phyloP scores from a whole-genome alignment of 345 rosid species.

The Euphorbia lathyris region DNA sequence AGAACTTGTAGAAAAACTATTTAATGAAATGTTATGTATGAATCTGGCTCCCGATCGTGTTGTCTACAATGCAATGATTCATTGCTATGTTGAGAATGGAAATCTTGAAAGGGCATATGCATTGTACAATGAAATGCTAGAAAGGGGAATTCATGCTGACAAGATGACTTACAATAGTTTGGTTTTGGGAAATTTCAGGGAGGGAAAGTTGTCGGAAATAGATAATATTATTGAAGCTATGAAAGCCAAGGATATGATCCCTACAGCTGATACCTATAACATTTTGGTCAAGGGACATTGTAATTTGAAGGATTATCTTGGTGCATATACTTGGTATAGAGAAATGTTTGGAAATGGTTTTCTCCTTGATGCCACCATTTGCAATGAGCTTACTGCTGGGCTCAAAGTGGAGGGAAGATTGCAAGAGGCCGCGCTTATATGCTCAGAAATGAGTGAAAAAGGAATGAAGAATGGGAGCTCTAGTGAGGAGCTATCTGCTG shows the following conservation, averaged over 20 bases:
- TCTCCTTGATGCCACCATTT: constrained; percentile 28
- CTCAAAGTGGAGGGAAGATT: constrained; percentile 54
- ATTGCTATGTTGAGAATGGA: constrained; percentile 47
- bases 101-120: constrained; percentile 44
- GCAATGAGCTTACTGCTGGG: constrained; percentile 48
- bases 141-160: constrained; percentile 46
- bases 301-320: constrained; percentile 41
- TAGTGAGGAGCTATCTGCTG: constrained; percentile 19
- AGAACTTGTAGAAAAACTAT: constrained; percentile 43
- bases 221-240: constrained; percentile 46
- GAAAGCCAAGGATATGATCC: constrained; percentile 47
- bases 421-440: constrained; percentile 47
- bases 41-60: constrained; percentile 55
- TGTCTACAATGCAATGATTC: constrained; percentile 54
- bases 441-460: constrained; percentile 45
- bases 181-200: constrained; percentile 51
- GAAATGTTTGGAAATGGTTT: constrained; percentile 63
- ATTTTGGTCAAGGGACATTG: constrained; percentile 60
- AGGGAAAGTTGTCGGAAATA: constrained; percentile 40
- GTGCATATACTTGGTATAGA: constrained; percentile 68
- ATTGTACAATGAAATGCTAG: constrained; percentile 52
- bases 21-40: constrained; percentile 48
- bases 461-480: constrained; percentile 36
- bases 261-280: constrained; percentile 66
- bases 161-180: constrained; percentile 63